These are phyloP conservation scores for Cymodocea nodosa DNA, from an alignment of 116 monocot genomes.

Conservation along the genomic window DNA sequence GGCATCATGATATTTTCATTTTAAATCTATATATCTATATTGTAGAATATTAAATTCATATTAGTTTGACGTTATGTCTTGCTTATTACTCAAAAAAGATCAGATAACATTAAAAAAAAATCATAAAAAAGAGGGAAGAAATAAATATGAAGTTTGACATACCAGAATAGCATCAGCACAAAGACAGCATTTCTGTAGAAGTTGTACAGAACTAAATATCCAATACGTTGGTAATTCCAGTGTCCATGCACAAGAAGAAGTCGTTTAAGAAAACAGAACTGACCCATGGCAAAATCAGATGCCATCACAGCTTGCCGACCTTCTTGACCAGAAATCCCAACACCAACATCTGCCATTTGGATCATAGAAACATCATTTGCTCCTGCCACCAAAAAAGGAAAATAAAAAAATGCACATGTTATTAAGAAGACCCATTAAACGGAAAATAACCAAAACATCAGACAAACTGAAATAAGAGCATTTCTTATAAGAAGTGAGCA, in stretches of 20 bases:
- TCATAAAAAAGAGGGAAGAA: too few relatives aligned
- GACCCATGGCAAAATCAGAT: slow-evolving; percentile 97
- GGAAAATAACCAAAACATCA: too few relatives aligned
- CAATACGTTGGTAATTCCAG: slow-evolving; percentile 97
- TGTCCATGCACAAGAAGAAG: slow-evolving; percentile 96
- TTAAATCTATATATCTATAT: too few relatives aligned
- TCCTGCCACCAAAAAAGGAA: slow-evolving; percentile 22
- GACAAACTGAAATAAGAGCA: too few relatives aligned
- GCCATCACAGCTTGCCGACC: slow-evolving; percentile 98
- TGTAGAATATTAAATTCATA: too few relatives aligned
- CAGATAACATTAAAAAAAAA: too few relatives aligned
- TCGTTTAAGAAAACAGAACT: slow-evolving; percentile 86
- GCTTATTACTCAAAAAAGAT: too few relatives aligned
- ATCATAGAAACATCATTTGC: slow-evolving; percentile 99
- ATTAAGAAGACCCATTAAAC: too few relatives aligned
- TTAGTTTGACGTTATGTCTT: too few relatives aligned
- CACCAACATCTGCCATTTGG: slow-evolving; percentile 99
- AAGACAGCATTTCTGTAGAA: slow-evolving; percentile 89
- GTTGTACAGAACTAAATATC: slow-evolving; percentile 92
- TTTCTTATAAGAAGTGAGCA: too few relatives aligned
- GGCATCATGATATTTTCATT: too few relatives aligned
- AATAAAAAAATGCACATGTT: too few relatives aligned
- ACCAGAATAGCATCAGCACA: slow-evolving; percentile 70
- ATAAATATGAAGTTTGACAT: slow-evolving; percentile 5
- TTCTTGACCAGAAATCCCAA: slow-evolving; percentile 95